Conservation (phyloP, 176 grass and related monocot species). For the Lolium multiflorum region DNA sequence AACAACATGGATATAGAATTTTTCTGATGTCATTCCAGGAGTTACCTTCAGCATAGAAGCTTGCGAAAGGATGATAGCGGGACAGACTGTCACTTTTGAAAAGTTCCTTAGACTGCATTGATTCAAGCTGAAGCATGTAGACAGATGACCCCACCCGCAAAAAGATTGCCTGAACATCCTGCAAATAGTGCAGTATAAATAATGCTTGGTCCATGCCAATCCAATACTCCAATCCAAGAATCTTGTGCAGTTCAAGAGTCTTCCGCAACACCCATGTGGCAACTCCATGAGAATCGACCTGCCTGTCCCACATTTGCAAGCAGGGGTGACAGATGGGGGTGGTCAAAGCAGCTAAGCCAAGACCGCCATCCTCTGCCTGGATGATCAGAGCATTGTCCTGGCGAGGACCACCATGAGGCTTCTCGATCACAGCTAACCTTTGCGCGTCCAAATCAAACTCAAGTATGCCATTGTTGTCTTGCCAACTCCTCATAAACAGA, state of each 20-base stretch:
- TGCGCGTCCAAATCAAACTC: too few species aligned
- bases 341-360: background rate
- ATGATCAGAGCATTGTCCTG: background rate
- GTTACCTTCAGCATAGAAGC: constrained; percentile 10
- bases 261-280: background rate
- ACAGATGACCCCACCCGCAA: background rate
- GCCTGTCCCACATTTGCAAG: background rate
- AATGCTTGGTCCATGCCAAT: background rate
- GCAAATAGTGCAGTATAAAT: background rate
- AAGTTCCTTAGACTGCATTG: background rate
- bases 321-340: background rate
- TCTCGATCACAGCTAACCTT: too few species aligned
- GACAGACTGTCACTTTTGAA: too few species aligned
- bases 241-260: constrained; percentile 1
- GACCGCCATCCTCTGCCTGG: background rate
- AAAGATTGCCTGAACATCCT: background rate
- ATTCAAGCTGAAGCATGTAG: background rate
- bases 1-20: background rate
- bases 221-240: background rate
- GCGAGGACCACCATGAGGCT: too few species aligned
- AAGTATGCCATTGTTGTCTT: too few species aligned
- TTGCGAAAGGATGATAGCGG: background rate
- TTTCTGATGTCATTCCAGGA: background rate
- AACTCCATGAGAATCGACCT: background rate
- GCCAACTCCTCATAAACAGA: background rate